A percentile compares a stretch with the other conserved stretches of the same genome.
phyloP scores from a whole-genome alignment of 768 basidiomycete species.

The Leccinellum luteum region DNA sequence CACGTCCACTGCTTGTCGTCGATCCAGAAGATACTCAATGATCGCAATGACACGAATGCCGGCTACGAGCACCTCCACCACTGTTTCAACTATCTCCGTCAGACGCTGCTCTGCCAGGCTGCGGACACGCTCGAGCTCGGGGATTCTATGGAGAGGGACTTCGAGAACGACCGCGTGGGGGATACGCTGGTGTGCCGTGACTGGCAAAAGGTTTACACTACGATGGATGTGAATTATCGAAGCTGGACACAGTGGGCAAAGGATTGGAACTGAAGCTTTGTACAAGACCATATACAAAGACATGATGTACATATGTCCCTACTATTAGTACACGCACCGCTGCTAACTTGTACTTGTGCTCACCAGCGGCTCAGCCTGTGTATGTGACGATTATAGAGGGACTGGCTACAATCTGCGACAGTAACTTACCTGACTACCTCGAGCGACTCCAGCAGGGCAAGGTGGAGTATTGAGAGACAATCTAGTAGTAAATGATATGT shows the following conservation, averaged over 20 bases:
- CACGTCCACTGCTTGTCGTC: slow-evolving; percentile 18
- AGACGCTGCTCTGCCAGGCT: slow-evolving; percentile 13
- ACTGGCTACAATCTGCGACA: too few relatives aligned
- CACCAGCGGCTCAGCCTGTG: too few relatives aligned
- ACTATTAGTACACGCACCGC: too few relatives aligned
- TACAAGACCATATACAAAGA: too few relatives aligned
- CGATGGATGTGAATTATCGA: slow-evolving; percentile 6
- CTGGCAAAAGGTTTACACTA: slow-evolving; percentile 4
- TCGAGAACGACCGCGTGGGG: slow-evolving; percentile 7
- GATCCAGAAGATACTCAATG: slow-evolving; percentile 10
- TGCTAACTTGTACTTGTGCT: background rate
- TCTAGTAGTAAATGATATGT: too few relatives aligned
- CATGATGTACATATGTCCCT: too few relatives aligned
- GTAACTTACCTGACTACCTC: too few relatives aligned
- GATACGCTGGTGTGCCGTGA: slow-evolving; percentile 15
- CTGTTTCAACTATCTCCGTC: slow-evolving; percentile 15
- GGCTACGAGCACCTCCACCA: slow-evolving; percentile 11
- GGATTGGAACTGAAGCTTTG: slow-evolving; percentile 9
- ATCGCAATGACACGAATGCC: slow-evolving; percentile 4
- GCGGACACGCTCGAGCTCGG: slow-evolving; percentile 15
- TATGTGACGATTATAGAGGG: too few relatives aligned
- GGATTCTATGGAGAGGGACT: slow-evolving; percentile 15
- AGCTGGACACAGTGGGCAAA: slow-evolving; percentile 9
- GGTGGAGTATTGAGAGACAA: too few relatives aligned
- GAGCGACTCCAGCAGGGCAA: too few relatives aligned